Percentiles rank a stretch among this genome's conserved stretches.
phyloP scores from a whole-genome alignment of 164 flowering plant species.

The Annona cherimola region DNA sequence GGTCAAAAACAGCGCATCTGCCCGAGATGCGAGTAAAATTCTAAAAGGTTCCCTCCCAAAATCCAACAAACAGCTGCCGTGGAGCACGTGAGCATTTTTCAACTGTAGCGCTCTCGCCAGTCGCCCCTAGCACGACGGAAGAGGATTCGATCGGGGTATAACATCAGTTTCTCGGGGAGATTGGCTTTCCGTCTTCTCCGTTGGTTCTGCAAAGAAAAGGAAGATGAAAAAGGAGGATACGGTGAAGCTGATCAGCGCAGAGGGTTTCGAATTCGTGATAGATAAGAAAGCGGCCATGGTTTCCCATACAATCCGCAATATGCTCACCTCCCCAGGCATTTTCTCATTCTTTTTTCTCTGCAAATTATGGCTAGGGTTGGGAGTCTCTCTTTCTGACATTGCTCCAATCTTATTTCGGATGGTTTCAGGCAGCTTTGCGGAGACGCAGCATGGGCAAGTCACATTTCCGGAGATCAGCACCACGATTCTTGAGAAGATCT shows the following conservation, averaged over 20 bases:
- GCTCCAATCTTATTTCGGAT: conserved; percentile 13
- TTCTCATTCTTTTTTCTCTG: not conserved
- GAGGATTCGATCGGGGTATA: too few relatives aligned
- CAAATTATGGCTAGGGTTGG: conserved; percentile 5
- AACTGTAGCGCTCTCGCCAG: too few relatives aligned
- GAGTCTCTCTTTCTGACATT: conserved; percentile 3
- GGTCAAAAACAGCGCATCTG: too few relatives aligned
- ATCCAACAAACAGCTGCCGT: too few relatives aligned
- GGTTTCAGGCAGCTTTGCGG: conserved; percentile 59
- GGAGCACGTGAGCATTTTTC: too few relatives aligned
- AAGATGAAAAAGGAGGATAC: conserved; percentile 83
- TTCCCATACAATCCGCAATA: conserved; percentile 92
- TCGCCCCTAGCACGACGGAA: too few relatives aligned
- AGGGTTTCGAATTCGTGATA: conserved; percentile 91
- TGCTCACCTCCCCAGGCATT: conserved; percentile 95
- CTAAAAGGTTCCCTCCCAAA: too few relatives aligned
- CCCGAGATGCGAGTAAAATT: too few relatives aligned
- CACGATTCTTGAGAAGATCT: conserved; percentile 84
- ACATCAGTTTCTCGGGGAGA: too few relatives aligned
- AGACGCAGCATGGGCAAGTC: conserved; percentile 72
- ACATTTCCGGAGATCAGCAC: conserved; percentile 92
- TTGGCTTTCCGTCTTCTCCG: not conserved
- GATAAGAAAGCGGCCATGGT: conserved; percentile 95
- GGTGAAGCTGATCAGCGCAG: conserved; percentile 89
- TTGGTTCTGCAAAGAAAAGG: conserved; percentile 12